phyloP scores from a whole-genome alignment of 768 basidiomycete species.

The Pleurotus tuoliensis region DNA sequence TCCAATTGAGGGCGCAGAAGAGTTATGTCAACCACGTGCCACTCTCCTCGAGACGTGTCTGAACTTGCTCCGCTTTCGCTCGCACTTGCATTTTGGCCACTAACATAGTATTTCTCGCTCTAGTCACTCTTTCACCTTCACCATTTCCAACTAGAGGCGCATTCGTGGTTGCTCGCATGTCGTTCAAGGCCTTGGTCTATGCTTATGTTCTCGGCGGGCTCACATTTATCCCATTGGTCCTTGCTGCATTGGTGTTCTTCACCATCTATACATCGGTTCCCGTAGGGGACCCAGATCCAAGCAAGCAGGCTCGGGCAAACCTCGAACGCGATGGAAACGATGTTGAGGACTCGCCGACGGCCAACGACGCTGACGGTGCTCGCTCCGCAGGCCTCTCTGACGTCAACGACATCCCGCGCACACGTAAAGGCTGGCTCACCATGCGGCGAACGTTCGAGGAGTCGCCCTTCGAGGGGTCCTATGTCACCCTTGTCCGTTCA shows the following conservation, averaged over 20 bases:
- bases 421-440: conserved; percentile 80
- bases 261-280: conserved; percentile 84
- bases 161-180: conserved; percentile 41
- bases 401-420: conserved; percentile 54
- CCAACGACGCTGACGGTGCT: conserved; percentile 24
- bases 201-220: conserved; percentile 88
- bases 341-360: conserved; percentile 16
- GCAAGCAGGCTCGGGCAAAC: conserved; percentile 32
- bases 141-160: conserved; percentile 10
- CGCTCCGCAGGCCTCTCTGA: conserved; percentile 24
- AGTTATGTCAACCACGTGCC: no score
- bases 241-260: conserved; percentile 54
- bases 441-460: conserved; percentile 80
- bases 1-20: no score
- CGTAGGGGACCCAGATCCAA: conserved; percentile 50
- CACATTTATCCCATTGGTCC: conserved; percentile 80
- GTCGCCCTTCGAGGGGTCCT: conserved; percentile 55
- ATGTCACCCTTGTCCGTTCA: conserved; percentile 75
- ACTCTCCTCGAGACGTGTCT: no score
- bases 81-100: conserved; percentile 15
- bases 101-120: neutral
- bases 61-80: neutral
- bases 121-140: conserved; percentile 3
- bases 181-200: conserved; percentile 66
- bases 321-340: conserved; percentile 15